These are phyloP conservation scores for Podospora fimiseda DNA, from an alignment of 495 filamentous ascomycete species.

Conservation along the genomic window DNA sequence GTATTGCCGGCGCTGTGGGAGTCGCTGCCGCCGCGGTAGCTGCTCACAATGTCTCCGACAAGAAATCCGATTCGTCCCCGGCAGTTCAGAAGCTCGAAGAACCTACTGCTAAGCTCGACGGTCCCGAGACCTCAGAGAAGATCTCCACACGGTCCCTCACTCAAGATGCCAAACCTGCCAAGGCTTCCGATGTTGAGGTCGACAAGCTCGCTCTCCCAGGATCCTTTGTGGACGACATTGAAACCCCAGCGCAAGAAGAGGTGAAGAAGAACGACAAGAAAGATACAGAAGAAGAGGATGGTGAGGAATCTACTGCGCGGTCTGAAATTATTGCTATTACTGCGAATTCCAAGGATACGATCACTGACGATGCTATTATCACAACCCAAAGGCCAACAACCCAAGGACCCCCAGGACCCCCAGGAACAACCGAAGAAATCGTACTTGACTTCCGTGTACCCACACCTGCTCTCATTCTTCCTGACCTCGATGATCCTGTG, in stretches of 20 bases:
- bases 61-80: slow-evolving; percentile 8
- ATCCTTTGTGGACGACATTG: slow-evolving; percentile 32
- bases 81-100: slow-evolving; percentile 19
- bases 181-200: slow-evolving; percentile 28
- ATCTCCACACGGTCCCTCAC: slow-evolving; percentile 2
- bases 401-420: slow-evolving; percentile 15
- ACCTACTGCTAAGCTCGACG: slow-evolving; percentile 15
- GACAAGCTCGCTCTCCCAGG: slow-evolving; percentile 30
- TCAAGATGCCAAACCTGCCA: slow-evolving; percentile 11
- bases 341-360: slow-evolving; percentile 25
- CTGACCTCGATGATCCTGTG: slow-evolving; percentile 36
- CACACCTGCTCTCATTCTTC: slow-evolving; percentile 39
- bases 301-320: slow-evolving; percentile 28
- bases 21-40: slow-evolving; percentile 19
- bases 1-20: slow-evolving; percentile 14
- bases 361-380: slow-evolving; percentile 31
- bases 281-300: slow-evolving; percentile 26
- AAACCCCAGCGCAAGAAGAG: slow-evolving; percentile 25
- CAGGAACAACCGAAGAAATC: slow-evolving; percentile 10
- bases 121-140: not conserved
- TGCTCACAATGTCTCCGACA: slow-evolving; percentile 14
- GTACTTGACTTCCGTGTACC: slow-evolving; percentile 33
- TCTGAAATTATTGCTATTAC: slow-evolving; percentile 13
- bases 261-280: slow-evolving; percentile 17
- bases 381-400: slow-evolving; percentile 20